A percentile compares a stretch with the other conserved stretches of the same genome.
phyloP scores from a whole-genome alignment of 768 basidiomycete genomes.

The Neoboletus subvelutipes region DNA sequence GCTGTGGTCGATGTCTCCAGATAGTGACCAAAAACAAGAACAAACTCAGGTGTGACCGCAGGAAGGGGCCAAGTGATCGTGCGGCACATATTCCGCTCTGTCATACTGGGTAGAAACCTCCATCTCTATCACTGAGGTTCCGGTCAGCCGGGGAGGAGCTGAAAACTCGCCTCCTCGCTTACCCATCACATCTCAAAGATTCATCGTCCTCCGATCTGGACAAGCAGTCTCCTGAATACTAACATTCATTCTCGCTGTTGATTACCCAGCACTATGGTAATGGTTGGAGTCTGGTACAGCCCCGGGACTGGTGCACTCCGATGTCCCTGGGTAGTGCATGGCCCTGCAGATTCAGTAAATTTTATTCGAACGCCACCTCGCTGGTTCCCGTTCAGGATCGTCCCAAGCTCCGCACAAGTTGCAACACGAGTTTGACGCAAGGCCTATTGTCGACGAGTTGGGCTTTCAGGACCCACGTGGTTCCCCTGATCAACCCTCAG shows the following conservation, averaged over 20 bases:
- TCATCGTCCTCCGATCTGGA: background rate
- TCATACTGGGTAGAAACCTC: background rate
- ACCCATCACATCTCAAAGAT: background rate
- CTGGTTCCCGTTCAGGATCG: background rate
- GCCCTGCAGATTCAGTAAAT: background rate
- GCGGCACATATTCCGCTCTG: background rate
- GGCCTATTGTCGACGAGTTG: background rate
- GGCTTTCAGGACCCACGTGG: background rate
- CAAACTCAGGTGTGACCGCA: background rate
- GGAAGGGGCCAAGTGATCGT: no score
- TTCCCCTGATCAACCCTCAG: no score
- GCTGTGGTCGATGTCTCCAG: background rate
- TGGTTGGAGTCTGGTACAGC: no score
- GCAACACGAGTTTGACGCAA: background rate
- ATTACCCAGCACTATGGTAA: no score
- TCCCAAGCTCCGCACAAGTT: background rate
- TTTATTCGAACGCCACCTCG: background rate
- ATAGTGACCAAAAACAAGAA: background rate
- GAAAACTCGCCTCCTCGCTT: background rate
- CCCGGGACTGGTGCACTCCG: no score
- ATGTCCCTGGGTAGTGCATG: background rate
- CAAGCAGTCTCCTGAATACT: background rate
- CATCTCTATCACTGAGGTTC: background rate
- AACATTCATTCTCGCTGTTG: background rate
- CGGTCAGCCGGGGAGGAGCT: background rate